These are phyloP conservation scores for Camptophora hylomeconis DNA, from an alignment of 2,329 filamentous ascomycete genomes.

Conservation along the genomic window DNA sequence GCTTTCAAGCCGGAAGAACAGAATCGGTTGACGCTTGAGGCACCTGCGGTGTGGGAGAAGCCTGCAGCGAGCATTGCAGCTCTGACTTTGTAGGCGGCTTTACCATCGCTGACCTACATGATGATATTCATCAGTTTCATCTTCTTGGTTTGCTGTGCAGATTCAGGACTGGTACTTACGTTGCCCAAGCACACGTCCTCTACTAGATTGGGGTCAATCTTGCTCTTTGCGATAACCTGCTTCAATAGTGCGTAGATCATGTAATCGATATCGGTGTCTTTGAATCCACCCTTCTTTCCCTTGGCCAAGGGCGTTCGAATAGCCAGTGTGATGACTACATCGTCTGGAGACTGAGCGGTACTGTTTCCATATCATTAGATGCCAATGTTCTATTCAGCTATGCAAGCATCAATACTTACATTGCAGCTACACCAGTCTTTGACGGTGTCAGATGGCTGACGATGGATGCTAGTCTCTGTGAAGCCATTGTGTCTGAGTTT, in stretches of 20 bases:
- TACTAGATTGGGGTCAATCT: conserved; percentile 64
- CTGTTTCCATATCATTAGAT: too few relatives aligned
- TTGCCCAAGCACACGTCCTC: conserved; percentile 92
- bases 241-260: conserved; percentile 73
- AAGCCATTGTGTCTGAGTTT: conserved; percentile 45
- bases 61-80: conserved; percentile 81
- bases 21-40: conserved; percentile 82
- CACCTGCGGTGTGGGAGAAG: conserved; percentile 78
- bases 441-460: conserved; percentile 72
- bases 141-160: background rate
- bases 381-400: background rate
- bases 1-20: conserved; percentile 95
- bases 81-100: conserved; percentile 82
- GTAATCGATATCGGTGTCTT: conserved; percentile 83
- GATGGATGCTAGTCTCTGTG: conserved; percentile 75
- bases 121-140: conserved; percentile 3
- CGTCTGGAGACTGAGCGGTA: conserved; percentile 84
- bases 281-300: conserved; percentile 82
- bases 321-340: conserved; percentile 90
- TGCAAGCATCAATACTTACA: conserved; percentile 46
- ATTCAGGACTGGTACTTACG: conserved; percentile 37
- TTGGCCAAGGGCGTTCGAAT: conserved; percentile 82
- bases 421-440: conserved; percentile 55
- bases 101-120: conserved; percentile 59
- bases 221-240: conserved; percentile 57